Evolutionary conservation across 2,329 filamentous ascomycete species (phyloP), one percentile per base, ranked within the genome.

Genomic region (Tolypocladium inflatum): DNA sequence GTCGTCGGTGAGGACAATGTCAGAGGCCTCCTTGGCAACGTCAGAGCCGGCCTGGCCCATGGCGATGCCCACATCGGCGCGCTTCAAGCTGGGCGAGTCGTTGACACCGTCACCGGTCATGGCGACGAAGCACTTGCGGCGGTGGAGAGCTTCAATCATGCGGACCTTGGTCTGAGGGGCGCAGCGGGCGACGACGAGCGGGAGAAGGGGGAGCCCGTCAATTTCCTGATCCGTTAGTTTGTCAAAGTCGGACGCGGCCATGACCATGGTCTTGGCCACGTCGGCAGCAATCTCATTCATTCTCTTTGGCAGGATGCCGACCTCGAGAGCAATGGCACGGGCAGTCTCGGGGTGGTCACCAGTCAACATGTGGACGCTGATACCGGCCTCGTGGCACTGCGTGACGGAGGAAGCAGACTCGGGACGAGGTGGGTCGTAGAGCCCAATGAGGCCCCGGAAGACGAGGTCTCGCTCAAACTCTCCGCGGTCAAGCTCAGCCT

Each of bases 31-130:
- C 67, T 89, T 89, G 15, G 86, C 86, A 4, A 89, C 86, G 64
- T 89, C 86, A 10, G 83, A 87, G 7, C 86, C 86, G 51, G 83
- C 79, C 65, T 80, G 77, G 4, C 86, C 86, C 86, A 88, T 89
- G 41, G 85, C 85, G 61, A 88, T 90, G 58, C 84, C 86, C 2
- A 90, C 85, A 65, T 90, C 86, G 1, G 85, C 83, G 53, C 79
- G 78, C 67, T 87, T 86, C 39, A 89, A 73, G 21, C 84, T 86
- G 1, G 86, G 86, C 1, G 83, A 84, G 64, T 89, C 86, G 62
- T 89, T 89, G 57, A 89, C 86, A 37, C 86, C 86, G 61, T 89
- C 86, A 58, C 86, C 86, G 15, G 85, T 89, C 85, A 89, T 89
- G 55, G 85, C 86, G 50, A 81, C 84, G 68, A 85, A 89, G n/a